Evolutionary conservation across 805 yeast genomes (phyloP), one percentile per base, ranked within the genome.

Genomic region (Teunomyces gatunensis): DNA sequence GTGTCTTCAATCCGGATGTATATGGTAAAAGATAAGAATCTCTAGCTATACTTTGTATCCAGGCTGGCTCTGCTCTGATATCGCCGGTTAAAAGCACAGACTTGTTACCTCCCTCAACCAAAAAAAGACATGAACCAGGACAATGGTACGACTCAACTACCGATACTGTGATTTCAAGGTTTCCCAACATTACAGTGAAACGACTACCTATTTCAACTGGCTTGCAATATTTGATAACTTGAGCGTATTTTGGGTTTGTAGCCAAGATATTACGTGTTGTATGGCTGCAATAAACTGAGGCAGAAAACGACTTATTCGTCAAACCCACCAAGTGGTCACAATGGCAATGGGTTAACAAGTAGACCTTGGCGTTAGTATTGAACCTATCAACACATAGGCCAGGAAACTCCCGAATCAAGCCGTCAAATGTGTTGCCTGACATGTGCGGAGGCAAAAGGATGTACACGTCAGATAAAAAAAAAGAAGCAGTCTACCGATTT

Each of bases 81-180:
- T 82, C 87, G 2, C 86, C 87, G 0, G 86, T 81, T 27, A 72
- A 65, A 6, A 82, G 63, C 1, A 81, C 74, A 0, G 79, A 58
- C 7, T 42, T 49, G 47, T 11, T 34, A 1, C 44, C 37, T 12
- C 61, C 61, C 49, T 77, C 77, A 1, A 82, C 47, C 25, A 82
- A 66, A 47, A 78, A 75, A 82, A 81, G 78, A 2, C 71, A 68
- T 3, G 84, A 70, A 3, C 86, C 87, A 10, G 84, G 80, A 55
- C 87, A 82, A 53, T 82, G 87, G 54, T 80, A 72, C 0, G 82
- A 73, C 5, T 73, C 73, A 2, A 82, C 65, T 23, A 76, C 55
- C 1, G 80, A 74, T 2, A 81, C 60, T 5, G 46, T 56, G 5
- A 79, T 43, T 50, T 57, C 17, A 54, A 51, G 5, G 4, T 35